A percentile compares a stretch with the other conserved stretches of the same genome.
phyloP scores from a whole-genome alignment of 2,329 filamentous ascomycete species.

The Curvularia hawaiiensis region DNA sequence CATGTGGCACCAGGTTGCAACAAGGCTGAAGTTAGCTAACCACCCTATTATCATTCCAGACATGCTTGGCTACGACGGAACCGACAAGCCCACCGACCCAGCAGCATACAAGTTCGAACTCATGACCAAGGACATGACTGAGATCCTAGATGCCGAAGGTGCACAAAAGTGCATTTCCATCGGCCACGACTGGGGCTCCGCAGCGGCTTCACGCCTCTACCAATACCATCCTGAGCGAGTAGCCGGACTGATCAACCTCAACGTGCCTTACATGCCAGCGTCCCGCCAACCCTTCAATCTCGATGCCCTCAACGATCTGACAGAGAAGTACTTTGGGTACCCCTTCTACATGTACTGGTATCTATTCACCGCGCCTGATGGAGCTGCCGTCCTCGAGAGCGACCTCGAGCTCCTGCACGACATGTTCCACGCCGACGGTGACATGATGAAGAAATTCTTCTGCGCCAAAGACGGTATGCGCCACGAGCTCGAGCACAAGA shows the following conservation, averaged over 20 bases:
- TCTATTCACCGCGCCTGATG: slow-evolving; percentile 51
- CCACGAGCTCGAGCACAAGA: slow-evolving; percentile 25
- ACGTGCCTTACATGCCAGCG: slow-evolving; percentile 49
- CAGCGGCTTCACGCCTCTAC: slow-evolving; percentile 49
- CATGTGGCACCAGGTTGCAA: slow-evolving; percentile 53
- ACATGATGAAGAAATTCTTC: slow-evolving; percentile 46
- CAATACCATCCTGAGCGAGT: slow-evolving; percentile 51
- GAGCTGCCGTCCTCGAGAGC: slow-evolving; percentile 44
- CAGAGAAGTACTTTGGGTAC: slow-evolving; percentile 46
- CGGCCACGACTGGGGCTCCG: slow-evolving; percentile 59
- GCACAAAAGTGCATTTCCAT: slow-evolving; percentile 46
- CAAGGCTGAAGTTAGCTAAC: slow-evolving; percentile 47
- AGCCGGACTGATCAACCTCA: slow-evolving; percentile 51
- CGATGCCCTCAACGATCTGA: slow-evolving; percentile 40
- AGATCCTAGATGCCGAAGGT: slow-evolving; percentile 35
- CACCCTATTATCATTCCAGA: slow-evolving; percentile 50
- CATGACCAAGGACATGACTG: slow-evolving; percentile 32
- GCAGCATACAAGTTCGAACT: slow-evolving; percentile 27
- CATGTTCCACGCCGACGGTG: slow-evolving; percentile 40
- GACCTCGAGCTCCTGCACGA: slow-evolving; percentile 49
- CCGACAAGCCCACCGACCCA: slow-evolving; percentile 39
- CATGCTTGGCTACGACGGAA: slow-evolving; percentile 47
- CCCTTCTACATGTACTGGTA: slow-evolving; percentile 53
- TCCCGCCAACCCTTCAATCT: slow-evolving; percentile 44
- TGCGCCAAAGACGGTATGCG: slow-evolving; percentile 46